Base-by-base conservation (phyloP, 768 basidiomycete genomes). In the Mycena indigotica region DNA sequence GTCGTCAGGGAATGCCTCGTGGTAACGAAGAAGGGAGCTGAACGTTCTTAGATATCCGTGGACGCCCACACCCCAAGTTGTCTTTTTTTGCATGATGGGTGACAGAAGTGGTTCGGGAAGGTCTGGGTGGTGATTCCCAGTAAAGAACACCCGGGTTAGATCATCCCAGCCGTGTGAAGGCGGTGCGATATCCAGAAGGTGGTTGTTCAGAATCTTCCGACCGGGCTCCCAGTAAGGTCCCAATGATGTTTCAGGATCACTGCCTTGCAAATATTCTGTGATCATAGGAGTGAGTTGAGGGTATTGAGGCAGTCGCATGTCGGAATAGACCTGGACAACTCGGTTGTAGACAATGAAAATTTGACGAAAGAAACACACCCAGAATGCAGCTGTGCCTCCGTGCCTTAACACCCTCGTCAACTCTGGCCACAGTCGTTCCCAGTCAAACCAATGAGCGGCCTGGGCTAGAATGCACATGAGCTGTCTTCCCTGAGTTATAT, bases 151-250 rank as follows among this genome's bases (percentile, higher is more conserved):
- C 15, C 85, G 75, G 39, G 82, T 74, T 50, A 84, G 75, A 26
- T 78, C 71, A 28, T 66, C 67, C 66, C 69, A 4, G 73, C 73
- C 24, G 51, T 54, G 50, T 45, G 40, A 73, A 64, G 48, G 77
- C 63, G 8, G 63, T 58, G 0, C 62, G n/a, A 94, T 80, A 26
- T 84, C 83, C 5, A 84, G 76, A 2, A 94, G 80, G 65, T 90
- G 84, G 5, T 78, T 78, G 55, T 90, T 87, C 23, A 94, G 79
- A 60, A 93, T 86, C 0, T 82, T 82, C 13, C 93, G 80, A 16
- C 93, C 93, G 0, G 93, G 92, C 63, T 93, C 81, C 81, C 91
- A 94, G 66, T 91, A 82, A 1, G 84, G 81, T 1, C 91, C 91
- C 4, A 91, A 68, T 39, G 84, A 84, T 28, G 73, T 79, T 8